These are phyloP conservation scores for Macrophomina tecta DNA, from an alignment of 2,329 filamentous ascomycete species.

Conservation along the genomic window DNA sequence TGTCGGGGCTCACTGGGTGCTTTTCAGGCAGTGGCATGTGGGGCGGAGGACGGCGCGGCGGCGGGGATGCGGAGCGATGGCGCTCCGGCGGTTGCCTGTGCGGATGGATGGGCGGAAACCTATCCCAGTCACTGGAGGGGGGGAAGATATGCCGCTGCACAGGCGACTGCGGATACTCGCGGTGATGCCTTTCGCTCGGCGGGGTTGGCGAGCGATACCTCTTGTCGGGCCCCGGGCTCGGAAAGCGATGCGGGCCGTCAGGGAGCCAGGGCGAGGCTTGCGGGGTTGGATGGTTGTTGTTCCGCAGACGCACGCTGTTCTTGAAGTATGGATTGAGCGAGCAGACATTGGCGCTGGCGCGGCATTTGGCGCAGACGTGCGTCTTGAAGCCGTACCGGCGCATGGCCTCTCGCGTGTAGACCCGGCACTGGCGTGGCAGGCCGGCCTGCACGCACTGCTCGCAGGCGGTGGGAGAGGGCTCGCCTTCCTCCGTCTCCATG, in stretches of 20 bases:
- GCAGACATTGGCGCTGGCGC: slow-evolving; percentile 17
- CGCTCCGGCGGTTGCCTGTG: neutral
- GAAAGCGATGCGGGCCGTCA: neutral
- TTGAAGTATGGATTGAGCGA: slow-evolving; percentile 21
- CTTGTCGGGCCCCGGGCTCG: slow-evolving; percentile 5
- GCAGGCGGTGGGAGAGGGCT: slow-evolving; percentile 7
- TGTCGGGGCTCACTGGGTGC: neutral
- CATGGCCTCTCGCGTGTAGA: slow-evolving; percentile 19
- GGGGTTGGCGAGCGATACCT: slow-evolving; percentile 1
- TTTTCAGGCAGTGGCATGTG: neutral
- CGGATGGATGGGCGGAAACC: neutral
- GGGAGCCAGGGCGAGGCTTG: neutral
- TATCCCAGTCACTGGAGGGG: neutral
- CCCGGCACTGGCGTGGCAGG: slow-evolving; percentile 1
- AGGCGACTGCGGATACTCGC: neutral
- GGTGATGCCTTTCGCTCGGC: slow-evolving; percentile 2
- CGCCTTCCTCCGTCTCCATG: slow-evolving; percentile 20
- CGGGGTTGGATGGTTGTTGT: slow-evolving; percentile 2
- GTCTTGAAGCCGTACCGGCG: slow-evolving; percentile 22
- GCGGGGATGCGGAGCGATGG: neutral
- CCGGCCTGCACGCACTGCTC: slow-evolving; percentile 13
- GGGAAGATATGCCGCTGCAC: neutral
- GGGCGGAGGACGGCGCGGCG: no score
- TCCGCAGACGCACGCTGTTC: slow-evolving; percentile 14
- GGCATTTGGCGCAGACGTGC: slow-evolving; percentile 17